Percentiles rank a stretch among this genome's conserved stretches.
phyloP scores from a whole-genome alignment of 306 rosid species.

The Cucurbita pepo region DNA sequence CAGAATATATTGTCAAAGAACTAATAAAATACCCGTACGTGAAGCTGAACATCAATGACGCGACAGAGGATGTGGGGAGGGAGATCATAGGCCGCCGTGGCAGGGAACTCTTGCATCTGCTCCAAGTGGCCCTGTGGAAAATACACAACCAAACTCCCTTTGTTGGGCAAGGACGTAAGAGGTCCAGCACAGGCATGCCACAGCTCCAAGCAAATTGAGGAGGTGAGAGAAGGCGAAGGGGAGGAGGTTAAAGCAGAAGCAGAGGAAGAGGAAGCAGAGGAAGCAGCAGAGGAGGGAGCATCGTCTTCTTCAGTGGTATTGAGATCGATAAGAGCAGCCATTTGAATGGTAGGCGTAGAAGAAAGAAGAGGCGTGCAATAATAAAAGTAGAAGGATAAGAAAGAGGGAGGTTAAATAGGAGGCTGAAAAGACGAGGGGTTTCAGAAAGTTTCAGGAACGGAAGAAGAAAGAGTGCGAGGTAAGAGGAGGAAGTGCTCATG shows the following conservation, averaged over 20 bases:
- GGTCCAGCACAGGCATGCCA: conserved; percentile 99
- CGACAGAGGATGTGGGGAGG: conserved; percentile 91
- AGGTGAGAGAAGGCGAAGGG: conserved; percentile 7
- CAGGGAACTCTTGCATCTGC: conserved; percentile 51
- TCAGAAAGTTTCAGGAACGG: background rate
- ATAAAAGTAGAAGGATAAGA: background rate
- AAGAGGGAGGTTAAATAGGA: conserved; percentile 1
- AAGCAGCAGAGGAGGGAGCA: conserved; percentile 41
- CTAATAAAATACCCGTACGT: conserved; percentile 24
- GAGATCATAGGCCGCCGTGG: conserved; percentile 42
- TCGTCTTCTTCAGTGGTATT: conserved; percentile 89
- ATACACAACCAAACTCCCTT: conserved; percentile 73
- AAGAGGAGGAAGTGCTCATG: conserved; percentile 22
- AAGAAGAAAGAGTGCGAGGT: conserved; percentile 11
- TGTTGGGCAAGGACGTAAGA: conserved; percentile 72
- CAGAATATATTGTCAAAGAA: background rate
- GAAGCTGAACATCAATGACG: conserved; percentile 84
- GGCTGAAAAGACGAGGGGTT: conserved; percentile 4
- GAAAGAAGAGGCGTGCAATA: background rate
- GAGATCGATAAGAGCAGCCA: conserved; percentile 90
- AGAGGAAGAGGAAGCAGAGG: conserved; percentile 36
- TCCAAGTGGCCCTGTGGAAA: conserved; percentile 90
- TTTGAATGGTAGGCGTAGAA: conserved; percentile 8
- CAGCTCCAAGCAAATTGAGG: conserved; percentile 77
- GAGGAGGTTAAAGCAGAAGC: conserved; percentile 21